phyloP scores from a whole-genome alignment of 768 basidiomycete genomes.

The Mycena amicta region DNA sequence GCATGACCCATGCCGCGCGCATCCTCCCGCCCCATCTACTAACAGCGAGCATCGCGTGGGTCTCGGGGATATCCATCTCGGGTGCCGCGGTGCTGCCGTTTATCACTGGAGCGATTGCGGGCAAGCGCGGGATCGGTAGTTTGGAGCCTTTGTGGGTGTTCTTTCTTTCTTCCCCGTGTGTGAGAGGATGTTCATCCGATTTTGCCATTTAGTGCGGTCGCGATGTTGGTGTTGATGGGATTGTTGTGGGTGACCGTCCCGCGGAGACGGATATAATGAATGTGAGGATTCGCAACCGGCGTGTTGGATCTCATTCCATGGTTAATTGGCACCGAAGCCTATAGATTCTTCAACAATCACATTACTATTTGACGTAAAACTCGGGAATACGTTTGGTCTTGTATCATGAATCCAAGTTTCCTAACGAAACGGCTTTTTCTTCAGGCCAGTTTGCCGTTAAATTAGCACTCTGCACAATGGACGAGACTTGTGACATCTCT shows the following conservation, averaged over 20 bases:
- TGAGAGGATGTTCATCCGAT: neutral
- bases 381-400: too few relatives aligned
- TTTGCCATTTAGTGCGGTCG: neutral
- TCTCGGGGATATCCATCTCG: conserved; percentile 52
- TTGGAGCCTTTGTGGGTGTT: conserved; percentile 46
- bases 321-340: too few relatives aligned
- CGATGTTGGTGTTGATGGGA: neutral
- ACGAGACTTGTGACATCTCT: too few relatives aligned
- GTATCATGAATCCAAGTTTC: too few relatives aligned
- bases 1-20: conserved; percentile 53
- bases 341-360: too few relatives aligned
- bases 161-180: neutral
- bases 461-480: too few relatives aligned
- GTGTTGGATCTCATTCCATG: too few relatives aligned
- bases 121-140: conserved; percentile 44
- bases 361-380: too few relatives aligned
- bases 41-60: conserved; percentile 46
- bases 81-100: conserved; percentile 58
- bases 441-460: too few relatives aligned
- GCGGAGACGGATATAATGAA: neutral
- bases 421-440: too few relatives aligned
- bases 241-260: neutral
- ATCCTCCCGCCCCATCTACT: conserved; percentile 59
- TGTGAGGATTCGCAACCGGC: too few relatives aligned
- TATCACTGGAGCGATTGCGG: conserved; percentile 48